Conservation (phyloP, 192 early-diverging fungal genomes). For the Coemansia pectinata region DNA sequence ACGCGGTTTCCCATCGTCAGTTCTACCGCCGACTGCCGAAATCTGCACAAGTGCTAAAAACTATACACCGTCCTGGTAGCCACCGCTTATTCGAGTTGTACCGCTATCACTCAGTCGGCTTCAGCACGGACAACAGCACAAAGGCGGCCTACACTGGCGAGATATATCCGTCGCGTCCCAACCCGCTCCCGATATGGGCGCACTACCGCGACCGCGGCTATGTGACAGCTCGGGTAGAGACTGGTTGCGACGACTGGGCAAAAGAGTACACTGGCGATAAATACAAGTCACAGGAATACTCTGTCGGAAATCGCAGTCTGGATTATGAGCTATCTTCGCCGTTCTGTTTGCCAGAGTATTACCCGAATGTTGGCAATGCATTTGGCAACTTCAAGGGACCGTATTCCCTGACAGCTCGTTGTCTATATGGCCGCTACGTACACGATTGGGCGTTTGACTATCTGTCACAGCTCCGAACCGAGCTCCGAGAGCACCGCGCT, state of each 20-base stretch:
- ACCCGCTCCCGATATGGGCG: conserved; percentile 59
- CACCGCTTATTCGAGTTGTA: conserved; percentile 55
- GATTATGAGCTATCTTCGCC: conserved; percentile 61
- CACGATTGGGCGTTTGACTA: conserved; percentile 53
- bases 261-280: conserved; percentile 41
- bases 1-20: conserved; percentile 56
- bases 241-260: conserved; percentile 59
- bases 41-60: conserved; percentile 28
- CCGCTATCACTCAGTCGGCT: conserved; percentile 56
- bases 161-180: conserved; percentile 21
- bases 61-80: conserved; percentile 29
- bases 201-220: conserved; percentile 59
- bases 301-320: conserved; percentile 34
- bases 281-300: conserved; percentile 27
- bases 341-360: conserved; percentile 60
- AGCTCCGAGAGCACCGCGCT: conserved; percentile 7
- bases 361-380: conserved; percentile 45
- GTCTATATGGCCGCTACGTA: conserved; percentile 42
- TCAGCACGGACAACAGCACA: conserved; percentile 59
- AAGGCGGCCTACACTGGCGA: conserved; percentile 53
- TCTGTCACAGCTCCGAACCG: conserved; percentile 28
- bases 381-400: conserved; percentile 59
- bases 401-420: conserved; percentile 36
- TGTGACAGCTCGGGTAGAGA: conserved; percentile 56
- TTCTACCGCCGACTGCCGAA: conserved; percentile 59